These are phyloP conservation scores for Hirsutella thompsonii DNA, from an alignment of 2,329 filamentous ascomycete genomes.

Conservation along the genomic window DNA sequence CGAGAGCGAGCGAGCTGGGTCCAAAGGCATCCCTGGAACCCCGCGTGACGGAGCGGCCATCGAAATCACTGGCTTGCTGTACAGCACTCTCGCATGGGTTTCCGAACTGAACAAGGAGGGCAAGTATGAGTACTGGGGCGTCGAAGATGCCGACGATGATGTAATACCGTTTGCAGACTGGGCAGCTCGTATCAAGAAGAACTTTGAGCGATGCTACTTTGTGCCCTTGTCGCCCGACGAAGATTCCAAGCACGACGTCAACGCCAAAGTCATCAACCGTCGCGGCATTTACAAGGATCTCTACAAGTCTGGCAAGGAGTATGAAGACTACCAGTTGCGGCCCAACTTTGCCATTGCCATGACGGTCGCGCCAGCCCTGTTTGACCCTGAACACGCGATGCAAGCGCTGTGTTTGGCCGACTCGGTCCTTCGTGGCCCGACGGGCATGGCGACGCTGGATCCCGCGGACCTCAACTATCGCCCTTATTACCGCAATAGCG, in stretches of 20 bases:
- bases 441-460: constrained; percentile 92
- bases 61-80: constrained; percentile 87
- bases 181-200: constrained; percentile 67
- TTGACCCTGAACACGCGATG: constrained; percentile 66
- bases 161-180: constrained; percentile 62
- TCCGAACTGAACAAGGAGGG: constrained; percentile 52
- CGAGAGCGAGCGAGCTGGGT: constrained; percentile 82
- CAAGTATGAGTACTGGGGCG: constrained; percentile 59
- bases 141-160: constrained; percentile 49
- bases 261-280: constrained; percentile 68
- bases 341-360: constrained; percentile 93
- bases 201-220: constrained; percentile 89
- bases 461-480: constrained; percentile 86
- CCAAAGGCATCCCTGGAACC: constrained; percentile 90
- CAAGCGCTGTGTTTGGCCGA: constrained; percentile 72
- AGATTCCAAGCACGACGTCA: constrained; percentile 68
- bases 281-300: constrained; percentile 97
- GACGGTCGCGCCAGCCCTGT: constrained; percentile 82
- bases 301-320: constrained; percentile 86
- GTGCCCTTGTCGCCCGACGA: constrained; percentile 58
- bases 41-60: constrained; percentile 90
- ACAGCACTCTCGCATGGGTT: constrained; percentile 80
- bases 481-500: constrained; percentile 88
- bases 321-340: constrained; percentile 93
- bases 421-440: constrained; percentile 66